Conservation (phyloP, 129 eudicot species). For the Centrapalus pauciflorus region DNA sequence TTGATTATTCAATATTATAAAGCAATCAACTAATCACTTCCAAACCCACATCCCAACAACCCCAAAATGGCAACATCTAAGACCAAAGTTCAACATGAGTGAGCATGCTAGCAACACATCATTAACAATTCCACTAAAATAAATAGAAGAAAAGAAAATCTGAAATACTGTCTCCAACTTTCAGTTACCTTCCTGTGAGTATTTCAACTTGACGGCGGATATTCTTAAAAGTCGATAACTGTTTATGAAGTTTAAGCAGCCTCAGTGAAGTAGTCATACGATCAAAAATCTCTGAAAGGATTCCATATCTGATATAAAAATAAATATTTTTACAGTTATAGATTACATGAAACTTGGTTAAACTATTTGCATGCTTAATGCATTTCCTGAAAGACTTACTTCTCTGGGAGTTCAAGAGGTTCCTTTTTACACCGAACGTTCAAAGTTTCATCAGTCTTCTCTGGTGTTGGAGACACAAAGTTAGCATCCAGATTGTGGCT, state of each 20-base stretch:
- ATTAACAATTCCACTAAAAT: too few relatives aligned
- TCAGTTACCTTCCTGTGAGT: constrained; percentile 50
- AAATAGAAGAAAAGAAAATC: neutral
- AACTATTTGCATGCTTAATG: neutral
- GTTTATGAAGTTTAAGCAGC: constrained; percentile 46
- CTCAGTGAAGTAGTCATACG: constrained; percentile 72
- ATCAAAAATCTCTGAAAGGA: constrained; percentile 50
- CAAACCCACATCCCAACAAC: too few relatives aligned
- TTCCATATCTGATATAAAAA: constrained; percentile 39
- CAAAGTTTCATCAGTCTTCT: constrained; percentile 40
- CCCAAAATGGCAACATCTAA: too few relatives aligned
- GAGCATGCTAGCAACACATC: too few relatives aligned
- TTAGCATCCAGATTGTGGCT: constrained; percentile 21
- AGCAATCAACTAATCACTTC: too few relatives aligned
- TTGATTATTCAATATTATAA: too few relatives aligned
- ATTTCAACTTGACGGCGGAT: constrained; percentile 46
- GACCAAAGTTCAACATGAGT: neutral
- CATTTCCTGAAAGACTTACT: constrained; percentile 36
- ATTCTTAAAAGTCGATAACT: constrained; percentile 45
- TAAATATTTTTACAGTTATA: neutral
- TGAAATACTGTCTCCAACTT: neutral
- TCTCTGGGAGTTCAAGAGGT: constrained; percentile 53
- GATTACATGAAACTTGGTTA: neutral
- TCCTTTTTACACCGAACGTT: constrained; percentile 30
- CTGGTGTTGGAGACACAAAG: constrained; percentile 55